phyloP scores from a whole-genome alignment of 140 eudicot genomes.

The Erigeron philadelphicus region DNA sequence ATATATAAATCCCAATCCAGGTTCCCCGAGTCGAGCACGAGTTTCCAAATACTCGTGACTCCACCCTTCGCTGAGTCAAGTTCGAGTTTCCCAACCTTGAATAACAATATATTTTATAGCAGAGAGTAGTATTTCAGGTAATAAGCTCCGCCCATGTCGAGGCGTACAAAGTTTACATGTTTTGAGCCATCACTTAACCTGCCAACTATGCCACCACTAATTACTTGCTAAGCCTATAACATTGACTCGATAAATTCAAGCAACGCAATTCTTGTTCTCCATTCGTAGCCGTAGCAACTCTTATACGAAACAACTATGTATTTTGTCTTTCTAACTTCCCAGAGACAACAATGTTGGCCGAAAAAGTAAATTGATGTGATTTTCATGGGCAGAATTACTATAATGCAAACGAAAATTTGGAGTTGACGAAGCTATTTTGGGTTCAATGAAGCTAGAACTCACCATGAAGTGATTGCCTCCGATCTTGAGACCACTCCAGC shows the following conservation, averaged over 20 bases:
- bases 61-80: too few species aligned
- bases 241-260: neutral
- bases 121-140: neutral
- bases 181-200: neutral
- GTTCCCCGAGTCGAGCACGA: too few species aligned
- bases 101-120: neutral
- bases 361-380: neutral
- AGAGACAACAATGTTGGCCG: neutral
- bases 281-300: neutral
- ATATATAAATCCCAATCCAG: too few species aligned
- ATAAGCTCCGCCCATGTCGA: neutral
- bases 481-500: slow-evolving; percentile 61
- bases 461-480: slow-evolving; percentile 57
- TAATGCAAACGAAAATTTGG: neutral
- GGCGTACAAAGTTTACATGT: neutral
- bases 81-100: too few species aligned
- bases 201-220: neutral
- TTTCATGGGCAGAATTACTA: neutral
- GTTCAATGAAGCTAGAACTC: slow-evolving; percentile 29
- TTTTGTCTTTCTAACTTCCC: neutral
- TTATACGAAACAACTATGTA: neutral
- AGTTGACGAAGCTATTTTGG: neutral
- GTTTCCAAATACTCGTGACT: too few species aligned
- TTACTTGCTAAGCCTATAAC: neutral
- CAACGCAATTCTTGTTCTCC: neutral